Base-by-base conservation (phyloP, 192 early-diverging fungal species). In the Neocallimastix lanati region DNA sequence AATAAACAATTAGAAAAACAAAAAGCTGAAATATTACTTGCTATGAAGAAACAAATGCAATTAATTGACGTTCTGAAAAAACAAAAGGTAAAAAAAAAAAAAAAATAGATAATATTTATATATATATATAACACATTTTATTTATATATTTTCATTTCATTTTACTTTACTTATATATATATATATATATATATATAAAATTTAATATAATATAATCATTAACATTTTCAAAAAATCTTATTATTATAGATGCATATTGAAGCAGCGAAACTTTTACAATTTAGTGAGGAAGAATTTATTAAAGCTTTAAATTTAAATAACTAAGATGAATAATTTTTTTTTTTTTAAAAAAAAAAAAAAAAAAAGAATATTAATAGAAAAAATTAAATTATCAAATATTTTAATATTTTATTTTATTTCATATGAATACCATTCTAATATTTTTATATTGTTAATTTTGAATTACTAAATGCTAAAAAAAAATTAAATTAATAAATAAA, bases 21-120 rank as follows among this genome's bases (percentile, higher is more conserved):
- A 81, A 89, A 87, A 76, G 28, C 77, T 6, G 89, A 90, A 40
- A 79, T 90, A 12, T 76, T 90, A 5, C 28, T 76, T 18, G 86
- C 83, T 21, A 88, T 90, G 80, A 88, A 86, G 79, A 90, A 90
- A 76, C 89, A 90, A 78, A 80, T 80, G 36, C 78, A 84, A 77
- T 78, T 90, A 79, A 82, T 88, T 37, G 86, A 88, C 35, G 85
- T 90, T 21, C 40, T 90, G 7, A 88, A 88, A 76, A 81, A 85
- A 76, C 89, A 89, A 80, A 90, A 90, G 83, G 87, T 88, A 29
- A 2, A 79, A 77, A 30, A 77, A 30, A 79, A 82, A 58, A 58
- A 77, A 37, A 15, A 80, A 79, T 33, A 78, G 78, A 14, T 78
- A 80, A 58, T 80, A 80, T 80, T 29, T 27, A 77, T 13, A 80